A percentile compares a stretch with the other conserved stretches of the same genome.
Conservation (phyloP, 371 early-diverging fungal genomes). For the Choanephora cucurbitarum region DNA sequence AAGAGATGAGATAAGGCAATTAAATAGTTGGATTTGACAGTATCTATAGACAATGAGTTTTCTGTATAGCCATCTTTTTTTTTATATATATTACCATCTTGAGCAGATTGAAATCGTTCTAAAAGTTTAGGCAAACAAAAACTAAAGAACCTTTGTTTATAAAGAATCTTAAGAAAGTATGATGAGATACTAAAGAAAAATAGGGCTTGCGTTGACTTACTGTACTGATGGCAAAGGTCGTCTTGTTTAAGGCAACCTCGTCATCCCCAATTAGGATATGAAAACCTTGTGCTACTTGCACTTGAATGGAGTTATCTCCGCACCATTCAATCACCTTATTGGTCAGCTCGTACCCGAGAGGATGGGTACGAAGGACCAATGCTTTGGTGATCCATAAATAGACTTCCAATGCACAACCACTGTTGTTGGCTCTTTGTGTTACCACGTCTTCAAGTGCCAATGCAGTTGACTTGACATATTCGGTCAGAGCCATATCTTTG, state of each 20-base stretch:
- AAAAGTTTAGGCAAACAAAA: conserved; percentile 72
- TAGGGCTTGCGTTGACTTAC: conserved; percentile 37
- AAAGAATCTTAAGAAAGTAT: conserved; percentile 55
- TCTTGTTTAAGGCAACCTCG: conserved; percentile 66
- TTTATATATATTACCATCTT: conserved; percentile 3
- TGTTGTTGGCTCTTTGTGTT: conserved; percentile 15
- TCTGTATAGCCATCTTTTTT: no score
- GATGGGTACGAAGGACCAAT: conserved; percentile 55
- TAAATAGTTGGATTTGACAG: conserved; percentile 66
- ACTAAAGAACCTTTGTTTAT: conserved; percentile 84
- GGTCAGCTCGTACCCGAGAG: conserved; percentile 57
- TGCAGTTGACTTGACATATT: conserved; percentile 34
- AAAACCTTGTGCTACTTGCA: conserved; percentile 67
- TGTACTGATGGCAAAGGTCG: conserved; percentile 67
- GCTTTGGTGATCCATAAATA: conserved; percentile 65
- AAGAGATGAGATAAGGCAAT: conserved; percentile 82
- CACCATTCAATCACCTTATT: conserved; percentile 63
- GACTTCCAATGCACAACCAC: conserved; percentile 29
- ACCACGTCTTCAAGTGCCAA: conserved; percentile 26
- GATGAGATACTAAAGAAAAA: background rate
- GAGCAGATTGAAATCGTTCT: conserved; percentile 53
- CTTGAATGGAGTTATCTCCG: conserved; percentile 41
- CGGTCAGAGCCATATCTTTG: conserved; percentile 36
- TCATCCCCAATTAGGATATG: conserved; percentile 70
- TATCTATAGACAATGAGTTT: no score